Evolutionary conservation across 2,329 filamentous ascomycete species (phyloP), one percentile per base, ranked within the genome.

Genomic region (Tolypocladium inflatum): DNA sequence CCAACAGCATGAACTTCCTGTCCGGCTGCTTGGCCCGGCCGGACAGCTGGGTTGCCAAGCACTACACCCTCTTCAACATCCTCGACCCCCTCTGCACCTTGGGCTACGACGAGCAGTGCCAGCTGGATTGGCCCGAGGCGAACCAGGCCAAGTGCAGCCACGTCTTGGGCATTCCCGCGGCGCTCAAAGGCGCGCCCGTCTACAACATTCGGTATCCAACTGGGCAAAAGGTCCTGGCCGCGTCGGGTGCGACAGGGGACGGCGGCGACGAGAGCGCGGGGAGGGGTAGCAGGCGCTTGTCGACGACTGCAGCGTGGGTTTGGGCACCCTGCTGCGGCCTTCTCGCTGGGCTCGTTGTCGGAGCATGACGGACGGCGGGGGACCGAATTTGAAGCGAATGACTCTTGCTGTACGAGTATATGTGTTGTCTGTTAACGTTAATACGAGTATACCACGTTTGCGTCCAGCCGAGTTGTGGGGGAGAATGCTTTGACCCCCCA

Each of bases 1-100:
- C 77, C 58, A 81, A 80, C 67, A 77, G 75, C 72, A 80, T 81
- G 74, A 79, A 81, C 64, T 82, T 74, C 57, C 66, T 82, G n/a
- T 69, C 69, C 13, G 74, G 69, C 61, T 82, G 79, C 60, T 68
- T 79, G 41, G 71, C 64, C 42, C 64, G 69, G 38, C 61, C 69
- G 4, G 62, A 66, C 57, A 77, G 71, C 61, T 83, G 78, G 77
- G 77, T 82, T 13, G 77, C 70, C 26, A 58, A 74, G 4, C 77
- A 83, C 66, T 73, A 78, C 63, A 71, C 73, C 1, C 66, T 80
- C 17, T 80, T 75, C 67, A 83, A 84, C 65, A 79, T 82, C 52
- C 67, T 72, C 58, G 80, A 82, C 62, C 61, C 76, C 0, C 66
- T 78, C 37, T 81, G 79, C 64, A 74, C 74, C 1, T 62, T 73